Percentiles rank a stretch among this genome's conserved stretches.
phyloP scores from a whole-genome alignment of 179 eudicot species.

The Silene noctiflora region DNA sequence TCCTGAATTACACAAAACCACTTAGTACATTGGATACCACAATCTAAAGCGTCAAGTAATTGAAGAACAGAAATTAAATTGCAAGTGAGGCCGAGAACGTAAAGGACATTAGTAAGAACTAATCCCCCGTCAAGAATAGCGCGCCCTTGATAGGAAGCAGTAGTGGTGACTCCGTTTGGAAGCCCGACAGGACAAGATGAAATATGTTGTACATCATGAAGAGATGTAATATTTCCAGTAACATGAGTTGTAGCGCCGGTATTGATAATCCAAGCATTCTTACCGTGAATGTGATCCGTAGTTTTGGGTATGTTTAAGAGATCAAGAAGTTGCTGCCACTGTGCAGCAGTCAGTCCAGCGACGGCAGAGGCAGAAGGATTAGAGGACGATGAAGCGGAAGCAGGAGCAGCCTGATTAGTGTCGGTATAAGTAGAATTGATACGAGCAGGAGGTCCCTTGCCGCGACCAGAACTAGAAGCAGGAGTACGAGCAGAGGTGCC shows the following conservation, averaged over 20 bases:
- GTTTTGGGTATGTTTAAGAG: not conserved
- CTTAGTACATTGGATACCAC: not conserved
- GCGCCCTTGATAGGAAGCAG: not conserved
- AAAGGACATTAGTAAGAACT: not conserved
- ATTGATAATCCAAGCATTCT: not conserved
- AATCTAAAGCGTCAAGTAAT: not conserved
- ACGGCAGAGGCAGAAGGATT: no score
- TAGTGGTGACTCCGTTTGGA: not conserved
- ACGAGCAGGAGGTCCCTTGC: no score
- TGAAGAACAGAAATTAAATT: not conserved
- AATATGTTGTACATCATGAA: not conserved
- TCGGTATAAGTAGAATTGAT: no score
- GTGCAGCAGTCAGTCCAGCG: not conserved
- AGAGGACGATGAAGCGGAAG: no score
- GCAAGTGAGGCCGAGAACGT: not conserved
- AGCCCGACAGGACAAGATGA: not conserved
- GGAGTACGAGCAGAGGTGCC: no score
- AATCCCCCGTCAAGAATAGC: not conserved
- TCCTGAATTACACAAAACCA: not conserved
- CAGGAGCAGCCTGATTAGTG: no score
- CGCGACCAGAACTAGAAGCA: no score
- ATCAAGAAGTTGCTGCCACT: not conserved
- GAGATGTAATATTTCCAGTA: not conserved
- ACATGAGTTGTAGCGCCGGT: not conserved
- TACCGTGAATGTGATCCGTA: not conserved